Base-by-base conservation (phyloP, 441 rosid genomes). In the Gossypium trilobum region DNA sequence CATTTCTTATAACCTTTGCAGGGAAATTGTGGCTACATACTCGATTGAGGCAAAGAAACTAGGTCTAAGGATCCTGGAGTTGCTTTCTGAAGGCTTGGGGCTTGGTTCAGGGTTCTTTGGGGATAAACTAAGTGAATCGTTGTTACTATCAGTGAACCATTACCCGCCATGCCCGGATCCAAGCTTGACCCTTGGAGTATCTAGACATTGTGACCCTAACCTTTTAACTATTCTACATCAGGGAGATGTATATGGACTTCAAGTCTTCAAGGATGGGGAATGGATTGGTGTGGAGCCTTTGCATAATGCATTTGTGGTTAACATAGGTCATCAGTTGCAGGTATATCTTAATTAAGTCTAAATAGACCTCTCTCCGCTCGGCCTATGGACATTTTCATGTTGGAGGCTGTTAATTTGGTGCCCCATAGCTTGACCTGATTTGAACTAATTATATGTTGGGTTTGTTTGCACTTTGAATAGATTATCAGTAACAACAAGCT, bases 81-180 rank as follows among this genome's bases (percentile, higher is more conserved):
- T 80, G 4, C 61, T 82, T 4, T 2, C 78, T 51, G 78, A 78
- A 74, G 84, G 85, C 1, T 74, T 82, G 6, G 84, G 83, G 4
- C 72, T 80, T 0, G 76, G 73, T 5, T 16, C 29, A 1, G 76
- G 74, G 6, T 80, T 78, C 52, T 82, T 80, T 2, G 16, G n/a
- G 0, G 58, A 23, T n/a, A 58, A 68, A 48, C 14, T 75, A 55
- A 66, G 58, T 9, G 64, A 54, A 61, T 23, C 2, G 0, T 1
- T 13, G 29, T 3, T 25, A 14, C 2, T 78, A 46, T 4, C 1
- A 3, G 66, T 75, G 2, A 80, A 73, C 70, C 59, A 69, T 60
- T 78, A 78, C 65, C 84, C 82, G 0, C 75, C 81, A 6, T 80
- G 84, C 42, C 87, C 84, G 3, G 77, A 80, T 2, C 85, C 85